Conservation (phyloP, 2,329 filamentous ascomycete species). For the Penicillium crustosum region DNA sequence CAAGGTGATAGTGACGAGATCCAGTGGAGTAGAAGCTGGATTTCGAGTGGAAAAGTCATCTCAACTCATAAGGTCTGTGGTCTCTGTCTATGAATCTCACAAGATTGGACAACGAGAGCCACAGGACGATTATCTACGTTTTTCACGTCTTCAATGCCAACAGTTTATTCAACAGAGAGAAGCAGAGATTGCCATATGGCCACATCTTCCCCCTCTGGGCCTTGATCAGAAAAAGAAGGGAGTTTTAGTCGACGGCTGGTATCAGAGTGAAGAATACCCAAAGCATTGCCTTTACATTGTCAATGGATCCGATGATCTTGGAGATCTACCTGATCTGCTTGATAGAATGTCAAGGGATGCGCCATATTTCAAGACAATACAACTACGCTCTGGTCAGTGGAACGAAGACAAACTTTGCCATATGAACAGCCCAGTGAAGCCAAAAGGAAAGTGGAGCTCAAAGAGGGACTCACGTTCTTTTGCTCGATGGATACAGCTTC, state of each 20-base stretch:
- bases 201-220: background rate
- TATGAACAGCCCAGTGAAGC: background rate
- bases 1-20: background rate
- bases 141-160: background rate
- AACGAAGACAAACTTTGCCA: background rate
- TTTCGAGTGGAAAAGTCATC: conserved; percentile 2
- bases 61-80: background rate
- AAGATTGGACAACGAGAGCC: conserved; percentile 5
- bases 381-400: background rate
- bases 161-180: background rate
- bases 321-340: background rate
- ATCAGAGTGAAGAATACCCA: background rate
- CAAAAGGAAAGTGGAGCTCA: background rate
- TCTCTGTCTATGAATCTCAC: background rate
- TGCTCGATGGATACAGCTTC: background rate
- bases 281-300: conserved; percentile 1
- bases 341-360: background rate
- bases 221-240: background rate
- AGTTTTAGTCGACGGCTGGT: background rate
- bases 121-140: background rate
- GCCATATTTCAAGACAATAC: background rate
- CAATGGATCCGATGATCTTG: background rate
- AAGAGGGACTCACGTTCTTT: background rate
- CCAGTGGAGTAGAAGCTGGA: background rate
- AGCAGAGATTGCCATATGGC: background rate